A percentile compares a stretch with the other conserved stretches of the same genome.
Conservation (phyloP, 768 basidiomycete species). For the Ramaria sp. region DNA sequence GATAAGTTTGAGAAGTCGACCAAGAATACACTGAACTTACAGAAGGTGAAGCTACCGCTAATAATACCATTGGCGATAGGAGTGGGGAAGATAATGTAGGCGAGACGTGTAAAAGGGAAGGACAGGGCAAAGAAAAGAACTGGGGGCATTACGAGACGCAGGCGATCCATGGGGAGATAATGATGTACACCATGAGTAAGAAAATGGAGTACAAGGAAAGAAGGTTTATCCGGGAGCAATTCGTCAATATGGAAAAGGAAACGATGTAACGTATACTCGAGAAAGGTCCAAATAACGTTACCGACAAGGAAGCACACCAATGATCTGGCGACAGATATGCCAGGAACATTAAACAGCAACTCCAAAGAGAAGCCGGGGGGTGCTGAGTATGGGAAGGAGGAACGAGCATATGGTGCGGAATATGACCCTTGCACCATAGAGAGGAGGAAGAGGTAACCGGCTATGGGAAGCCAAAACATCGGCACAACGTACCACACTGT, state of each 20-base stretch:
- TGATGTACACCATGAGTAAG: slow-evolving; percentile 93
- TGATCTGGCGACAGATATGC: slow-evolving; percentile 41
- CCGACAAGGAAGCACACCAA: slow-evolving; percentile 68
- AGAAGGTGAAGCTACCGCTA: slow-evolving; percentile 67
- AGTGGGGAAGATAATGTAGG: slow-evolving; percentile 69
- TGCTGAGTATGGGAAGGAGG: slow-evolving; percentile 51
- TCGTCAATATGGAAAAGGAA: slow-evolving; percentile 96
- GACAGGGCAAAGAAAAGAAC: slow-evolving; percentile 65
- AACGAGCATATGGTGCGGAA: slow-evolving; percentile 23
- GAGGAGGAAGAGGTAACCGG: slow-evolving; percentile 66
- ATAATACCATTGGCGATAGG: slow-evolving; percentile 88
- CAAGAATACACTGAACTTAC: slow-evolving; percentile 28
- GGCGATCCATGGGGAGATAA: slow-evolving; percentile 90
- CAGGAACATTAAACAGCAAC: slow-evolving; percentile 42
- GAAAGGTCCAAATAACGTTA: slow-evolving; percentile 84
- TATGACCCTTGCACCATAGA: slow-evolving; percentile 70
- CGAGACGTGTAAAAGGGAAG: slow-evolving; percentile 80
- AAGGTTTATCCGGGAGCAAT: slow-evolving; percentile 70
- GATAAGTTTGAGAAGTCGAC: not conserved
- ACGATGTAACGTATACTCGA: slow-evolving; percentile 90
- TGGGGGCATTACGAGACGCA: slow-evolving; percentile 97
- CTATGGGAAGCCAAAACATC: slow-evolving; percentile 82
- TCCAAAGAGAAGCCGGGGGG: slow-evolving; percentile 23
- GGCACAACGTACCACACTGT: slow-evolving; percentile 95
- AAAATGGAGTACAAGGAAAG: slow-evolving; percentile 82